A percentile compares a stretch with the other conserved stretches of the same genome.
phyloP scores from a whole-genome alignment of 257 asterid species.

The Fraxinus americana region DNA sequence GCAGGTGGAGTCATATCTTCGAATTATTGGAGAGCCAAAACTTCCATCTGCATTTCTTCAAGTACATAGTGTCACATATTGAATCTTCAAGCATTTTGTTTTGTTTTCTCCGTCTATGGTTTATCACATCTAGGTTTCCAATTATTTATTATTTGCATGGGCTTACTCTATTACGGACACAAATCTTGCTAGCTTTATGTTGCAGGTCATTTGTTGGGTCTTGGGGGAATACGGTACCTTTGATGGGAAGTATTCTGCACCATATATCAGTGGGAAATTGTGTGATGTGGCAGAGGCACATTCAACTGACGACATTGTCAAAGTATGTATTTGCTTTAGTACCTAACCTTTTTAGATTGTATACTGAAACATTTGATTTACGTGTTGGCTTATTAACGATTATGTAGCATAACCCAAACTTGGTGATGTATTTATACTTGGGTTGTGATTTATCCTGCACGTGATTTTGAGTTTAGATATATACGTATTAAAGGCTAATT shows the following conservation, averaged over 20 bases:
- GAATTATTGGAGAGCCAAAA: conserved; percentile 86
- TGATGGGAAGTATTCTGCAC: conserved; percentile 86
- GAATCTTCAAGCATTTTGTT: background rate
- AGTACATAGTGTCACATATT: conserved; percentile 38
- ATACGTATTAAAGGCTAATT: background rate
- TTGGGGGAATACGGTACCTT: conserved; percentile 96
- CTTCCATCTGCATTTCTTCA: conserved; percentile 95
- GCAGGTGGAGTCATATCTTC: conserved; percentile 96
- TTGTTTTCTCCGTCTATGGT: background rate
- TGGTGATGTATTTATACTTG: background rate
- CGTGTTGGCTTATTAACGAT: background rate
- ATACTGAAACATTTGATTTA: background rate
- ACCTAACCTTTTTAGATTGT: background rate
- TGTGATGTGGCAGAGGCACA: conserved; percentile 95
- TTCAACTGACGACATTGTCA: conserved; percentile 84
- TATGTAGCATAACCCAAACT: background rate
- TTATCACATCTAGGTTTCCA: too few relatives aligned
- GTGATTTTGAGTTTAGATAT: background rate
- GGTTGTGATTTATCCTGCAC: background rate
- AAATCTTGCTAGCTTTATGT: conserved; percentile 7
- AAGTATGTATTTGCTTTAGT: conserved; percentile 26
- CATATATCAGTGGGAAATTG: conserved; percentile 88
- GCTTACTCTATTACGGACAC: conserved; percentile 17
- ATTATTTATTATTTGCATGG: too few relatives aligned
- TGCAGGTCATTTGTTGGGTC: conserved; percentile 97